A percentile compares a stretch with the other conserved stretches of the same genome.
Evolutionary conservation across 2,329 filamentous ascomycete genomes (phyloP).

Genomic region (Aspergillus flavus): DNA sequence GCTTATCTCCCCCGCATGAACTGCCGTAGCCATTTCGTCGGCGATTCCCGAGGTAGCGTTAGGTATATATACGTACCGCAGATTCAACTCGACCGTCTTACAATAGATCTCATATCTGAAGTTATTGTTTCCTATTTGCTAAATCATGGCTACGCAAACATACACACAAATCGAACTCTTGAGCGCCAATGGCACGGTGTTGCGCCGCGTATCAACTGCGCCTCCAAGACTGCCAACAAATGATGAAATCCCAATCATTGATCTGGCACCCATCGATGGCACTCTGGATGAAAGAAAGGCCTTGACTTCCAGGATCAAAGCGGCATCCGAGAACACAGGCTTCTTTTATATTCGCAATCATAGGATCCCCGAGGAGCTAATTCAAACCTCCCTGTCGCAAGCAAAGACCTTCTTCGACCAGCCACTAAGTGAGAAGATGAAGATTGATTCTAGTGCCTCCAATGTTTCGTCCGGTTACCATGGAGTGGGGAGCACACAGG

Average conservation of each 20-base stretch:
- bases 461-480: conserved; percentile 54
- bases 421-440: conserved; percentile 47
- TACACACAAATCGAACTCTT: conserved; percentile 49
- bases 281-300: conserved; percentile 39
- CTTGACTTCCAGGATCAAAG: conserved; percentile 47
- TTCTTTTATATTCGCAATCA: conserved; percentile 62
- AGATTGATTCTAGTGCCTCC: conserved; percentile 35
- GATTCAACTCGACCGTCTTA: not conserved
- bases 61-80: not conserved
- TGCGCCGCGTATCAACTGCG: conserved; percentile 46
- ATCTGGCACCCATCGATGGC: conserved; percentile 47
- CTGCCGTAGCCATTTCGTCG: not conserved
- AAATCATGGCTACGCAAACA: not conserved
- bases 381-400: conserved; percentile 20
- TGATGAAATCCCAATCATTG: conserved; percentile 58
- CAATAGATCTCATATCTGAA: not conserved
- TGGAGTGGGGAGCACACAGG: conserved; percentile 30
- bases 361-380: conserved; percentile 41
- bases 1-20: not conserved
- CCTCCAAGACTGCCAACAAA: conserved; percentile 44
- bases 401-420: conserved; percentile 52
- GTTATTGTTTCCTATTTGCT: not conserved
- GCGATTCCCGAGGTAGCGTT: not conserved
- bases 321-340: conserved; percentile 54
- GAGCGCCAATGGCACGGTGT: conserved; percentile 49